Evolutionary conservation across 108 stramenopile species (phyloP).

Genomic region (Nitzschia putrida): DNA sequence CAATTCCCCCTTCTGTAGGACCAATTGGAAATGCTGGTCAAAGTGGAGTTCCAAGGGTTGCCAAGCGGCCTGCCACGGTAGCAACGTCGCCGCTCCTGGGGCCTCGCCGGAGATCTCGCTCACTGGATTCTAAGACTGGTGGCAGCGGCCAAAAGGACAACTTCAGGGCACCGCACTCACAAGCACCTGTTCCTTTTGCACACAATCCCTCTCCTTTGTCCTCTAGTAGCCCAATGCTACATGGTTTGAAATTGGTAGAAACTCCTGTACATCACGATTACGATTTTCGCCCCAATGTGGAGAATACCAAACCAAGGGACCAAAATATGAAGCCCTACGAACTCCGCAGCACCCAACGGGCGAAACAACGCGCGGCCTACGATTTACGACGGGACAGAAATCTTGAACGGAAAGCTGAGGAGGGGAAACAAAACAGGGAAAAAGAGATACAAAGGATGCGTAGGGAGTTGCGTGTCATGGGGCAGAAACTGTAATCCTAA

Average conservation of each 20-base stretch:
- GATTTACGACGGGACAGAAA: conserved; percentile 30
- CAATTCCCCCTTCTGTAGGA: conserved; percentile 36
- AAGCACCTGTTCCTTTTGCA: neutral
- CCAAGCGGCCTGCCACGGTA: conserved; percentile 49
- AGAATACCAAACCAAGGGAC: conserved; percentile 19
- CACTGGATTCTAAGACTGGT: neutral
- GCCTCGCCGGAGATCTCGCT: conserved; percentile 14
- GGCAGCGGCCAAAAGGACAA: neutral
- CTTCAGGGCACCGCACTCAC: neutral
- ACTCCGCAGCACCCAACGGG: conserved; percentile 52
- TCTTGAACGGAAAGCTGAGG: neutral
- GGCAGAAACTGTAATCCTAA: conserved; percentile 23
- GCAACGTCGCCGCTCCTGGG: conserved; percentile 52
- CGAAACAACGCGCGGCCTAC: conserved; percentile 45
- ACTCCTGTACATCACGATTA: neutral
- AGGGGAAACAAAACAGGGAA: conserved; percentile 22
- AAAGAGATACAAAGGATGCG: conserved; percentile 26
- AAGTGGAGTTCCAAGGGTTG: conserved; percentile 50
- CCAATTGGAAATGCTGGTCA: conserved; percentile 33
- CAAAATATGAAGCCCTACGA: conserved; percentile 12
- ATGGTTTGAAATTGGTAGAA: conserved; percentile 10
- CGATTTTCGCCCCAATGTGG: neutral
- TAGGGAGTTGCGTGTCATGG: conserved; percentile 31
- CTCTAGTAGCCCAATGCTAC: conserved; percentile 8
- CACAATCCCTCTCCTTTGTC: neutral